Conservation (phyloP, 2,329 filamentous ascomycete genomes). For the Fusarium tricinctum region DNA sequence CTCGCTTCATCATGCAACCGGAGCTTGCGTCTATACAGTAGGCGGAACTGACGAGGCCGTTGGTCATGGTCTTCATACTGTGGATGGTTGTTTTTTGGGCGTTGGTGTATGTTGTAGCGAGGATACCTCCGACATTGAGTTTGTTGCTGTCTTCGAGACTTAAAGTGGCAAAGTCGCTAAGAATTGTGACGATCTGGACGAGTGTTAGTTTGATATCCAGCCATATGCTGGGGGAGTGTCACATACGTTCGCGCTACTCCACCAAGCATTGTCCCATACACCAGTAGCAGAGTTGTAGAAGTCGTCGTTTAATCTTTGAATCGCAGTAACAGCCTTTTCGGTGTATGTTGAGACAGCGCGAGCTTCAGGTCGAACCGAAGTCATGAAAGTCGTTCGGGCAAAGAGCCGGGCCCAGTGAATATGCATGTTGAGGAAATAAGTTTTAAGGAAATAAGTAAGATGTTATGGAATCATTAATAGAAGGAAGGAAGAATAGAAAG, state of each 20-base stretch:
- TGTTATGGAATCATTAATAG: conserved; percentile 10
- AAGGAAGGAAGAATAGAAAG: neutral
- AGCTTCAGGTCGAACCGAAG: conserved; percentile 36
- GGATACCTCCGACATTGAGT: conserved; percentile 57
- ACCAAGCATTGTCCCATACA: conserved; percentile 77
- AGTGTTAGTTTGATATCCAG: conserved; percentile 12
- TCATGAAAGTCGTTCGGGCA: conserved; percentile 36
- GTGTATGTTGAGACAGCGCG: conserved; percentile 51
- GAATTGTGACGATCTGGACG: conserved; percentile 64
- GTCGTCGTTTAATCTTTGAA: conserved; percentile 63
- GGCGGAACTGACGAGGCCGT: conserved; percentile 56
- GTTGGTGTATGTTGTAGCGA: conserved; percentile 62
- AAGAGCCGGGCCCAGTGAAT: conserved; percentile 46
- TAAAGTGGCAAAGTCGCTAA: conserved; percentile 67
- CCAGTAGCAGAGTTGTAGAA: conserved; percentile 74
- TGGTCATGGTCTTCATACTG: conserved; percentile 56
- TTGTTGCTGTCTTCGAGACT: conserved; percentile 53
- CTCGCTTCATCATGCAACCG: conserved; percentile 53
- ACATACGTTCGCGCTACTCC: conserved; percentile 75
- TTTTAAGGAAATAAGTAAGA: conserved; percentile 13
- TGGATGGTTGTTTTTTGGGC: conserved; percentile 59
- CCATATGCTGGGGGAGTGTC: neutral
- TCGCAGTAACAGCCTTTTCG: conserved; percentile 52
- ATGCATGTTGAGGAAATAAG: conserved; percentile 40
- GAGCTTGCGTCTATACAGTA: conserved; percentile 53